Evolutionary conservation across 257 asterid species (phyloP).

Genomic region (Echium plantagineum): DNA sequence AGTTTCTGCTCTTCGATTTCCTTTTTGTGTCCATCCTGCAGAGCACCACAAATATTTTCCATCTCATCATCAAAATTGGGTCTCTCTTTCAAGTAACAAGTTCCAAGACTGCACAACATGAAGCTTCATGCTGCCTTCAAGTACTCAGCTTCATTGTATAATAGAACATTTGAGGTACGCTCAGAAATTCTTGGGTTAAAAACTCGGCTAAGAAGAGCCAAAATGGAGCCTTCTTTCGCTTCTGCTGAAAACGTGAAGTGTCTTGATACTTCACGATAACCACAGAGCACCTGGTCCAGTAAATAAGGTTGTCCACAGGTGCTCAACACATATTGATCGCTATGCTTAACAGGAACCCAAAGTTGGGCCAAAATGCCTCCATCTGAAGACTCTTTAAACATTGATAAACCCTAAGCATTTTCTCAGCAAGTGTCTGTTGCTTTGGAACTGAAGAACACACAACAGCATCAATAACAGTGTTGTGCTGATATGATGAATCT

Average conservation of each 20-base stretch:
- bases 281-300: conserved; percentile 64
- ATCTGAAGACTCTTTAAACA: conserved; percentile 57
- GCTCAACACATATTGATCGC: conserved; percentile 51
- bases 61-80: conserved; percentile 59
- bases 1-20: no score
- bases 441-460: conserved; percentile 29
- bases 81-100: conserved; percentile 57
- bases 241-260: conserved; percentile 60
- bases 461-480: conserved; percentile 12
- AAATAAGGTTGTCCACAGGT: conserved; percentile 75
- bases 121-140: conserved; percentile 30
- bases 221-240: conserved; percentile 35
- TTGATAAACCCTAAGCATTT: conserved; percentile 54
- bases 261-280: conserved; percentile 84
- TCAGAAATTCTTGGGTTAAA: conserved; percentile 65
- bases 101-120: conserved; percentile 82
- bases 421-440: conserved; percentile 45
- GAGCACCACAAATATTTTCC: conserved; percentile 49
- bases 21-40: conserved; percentile 29
- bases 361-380: conserved; percentile 78
- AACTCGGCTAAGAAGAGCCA: conserved; percentile 91
- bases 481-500: conserved; percentile 14
- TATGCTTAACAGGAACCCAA: conserved; percentile 67
- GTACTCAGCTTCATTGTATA: conserved; percentile 64
- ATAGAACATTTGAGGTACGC: conserved; percentile 81